These are phyloP conservation scores for Phytophthora sojae DNA, from an alignment of 352 stramenopile genomes.

Conservation along the genomic window DNA sequence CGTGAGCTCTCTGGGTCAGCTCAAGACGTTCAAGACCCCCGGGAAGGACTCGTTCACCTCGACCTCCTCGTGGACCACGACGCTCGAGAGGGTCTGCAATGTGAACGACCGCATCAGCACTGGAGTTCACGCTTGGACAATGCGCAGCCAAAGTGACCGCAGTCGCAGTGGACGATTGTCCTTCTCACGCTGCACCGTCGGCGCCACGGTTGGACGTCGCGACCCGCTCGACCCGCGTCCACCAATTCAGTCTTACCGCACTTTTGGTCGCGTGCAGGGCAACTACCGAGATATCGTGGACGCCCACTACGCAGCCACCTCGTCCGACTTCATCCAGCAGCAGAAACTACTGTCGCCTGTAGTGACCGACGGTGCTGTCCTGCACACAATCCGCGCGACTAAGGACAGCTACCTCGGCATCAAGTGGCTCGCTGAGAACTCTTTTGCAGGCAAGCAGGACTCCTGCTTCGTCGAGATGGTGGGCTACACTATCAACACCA, in stretches of 20 bases:
- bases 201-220: constrained; percentile 6
- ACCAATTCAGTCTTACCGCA: constrained; percentile 52
- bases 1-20: constrained; percentile 41
- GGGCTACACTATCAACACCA: constrained; percentile 47
- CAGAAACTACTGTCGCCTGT: constrained; percentile 57
- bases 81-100: constrained; percentile 16
- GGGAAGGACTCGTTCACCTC: constrained; percentile 39
- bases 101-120: constrained; percentile 27
- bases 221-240: constrained; percentile 19
- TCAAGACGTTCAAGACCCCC: constrained; percentile 55
- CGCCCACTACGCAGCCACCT: constrained; percentile 47
- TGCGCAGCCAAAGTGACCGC: constrained; percentile 16
- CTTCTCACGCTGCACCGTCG: constrained; percentile 19
- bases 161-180: constrained; percentile 12
- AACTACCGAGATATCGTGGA: constrained; percentile 58
- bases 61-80: constrained; percentile 33
- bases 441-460: constrained; percentile 45
- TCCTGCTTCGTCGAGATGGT: constrained; percentile 63
- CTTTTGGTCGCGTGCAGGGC: constrained; percentile 57
- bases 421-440: constrained; percentile 55
- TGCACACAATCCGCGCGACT: constrained; percentile 41
- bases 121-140: constrained; percentile 10
- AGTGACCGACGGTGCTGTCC: constrained; percentile 49
- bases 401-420: constrained; percentile 58
- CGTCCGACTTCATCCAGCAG: constrained; percentile 47